Percentiles rank a stretch among this genome's conserved stretches.
These are phyloP conservation scores for Datisca glomerata DNA, from an alignment of 306 rosid genomes.

Conservation along the genomic window DNA sequence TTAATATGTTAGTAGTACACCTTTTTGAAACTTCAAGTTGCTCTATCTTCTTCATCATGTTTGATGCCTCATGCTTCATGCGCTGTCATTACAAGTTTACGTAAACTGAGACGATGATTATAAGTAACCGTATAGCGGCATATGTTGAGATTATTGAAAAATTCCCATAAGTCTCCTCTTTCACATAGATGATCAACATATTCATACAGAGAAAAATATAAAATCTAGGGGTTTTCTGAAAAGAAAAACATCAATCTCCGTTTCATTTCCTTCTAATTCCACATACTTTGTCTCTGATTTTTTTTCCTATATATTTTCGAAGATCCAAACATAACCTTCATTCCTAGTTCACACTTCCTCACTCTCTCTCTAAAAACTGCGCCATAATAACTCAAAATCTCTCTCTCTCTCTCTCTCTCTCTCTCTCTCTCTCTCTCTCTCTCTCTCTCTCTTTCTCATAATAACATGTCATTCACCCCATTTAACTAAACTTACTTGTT, in stretches of 20 bases:
- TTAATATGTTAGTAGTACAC: constrained; percentile 16
- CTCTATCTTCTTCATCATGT: constrained; percentile 39
- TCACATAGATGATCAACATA: too few relatives aligned
- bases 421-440: too few relatives aligned
- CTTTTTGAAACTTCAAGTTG: constrained; percentile 44
- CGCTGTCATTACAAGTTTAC: constrained; percentile 1
- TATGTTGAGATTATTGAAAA: background rate
- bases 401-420: background rate
- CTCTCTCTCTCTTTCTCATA: background rate
- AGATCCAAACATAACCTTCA: too few relatives aligned
- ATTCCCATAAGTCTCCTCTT: too few relatives aligned
- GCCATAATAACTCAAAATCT: too few relatives aligned
- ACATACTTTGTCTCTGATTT: too few relatives aligned
- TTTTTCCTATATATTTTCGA: too few relatives aligned
- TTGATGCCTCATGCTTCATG: constrained; percentile 32
- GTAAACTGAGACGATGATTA: background rate
- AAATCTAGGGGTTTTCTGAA: background rate
- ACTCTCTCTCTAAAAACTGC: too few relatives aligned
- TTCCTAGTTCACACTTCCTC: too few relatives aligned
- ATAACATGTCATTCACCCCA: background rate
- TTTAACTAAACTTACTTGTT: background rate
- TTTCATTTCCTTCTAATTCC: background rate
- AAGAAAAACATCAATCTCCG: background rate
- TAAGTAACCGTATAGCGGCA: too few relatives aligned
- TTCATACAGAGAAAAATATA: background rate